Evolutionary conservation across 2,329 filamentous ascomycete species (phyloP), one percentile per base, ranked within the genome.

Genomic region (Trichoderma brevicompactum): DNA sequence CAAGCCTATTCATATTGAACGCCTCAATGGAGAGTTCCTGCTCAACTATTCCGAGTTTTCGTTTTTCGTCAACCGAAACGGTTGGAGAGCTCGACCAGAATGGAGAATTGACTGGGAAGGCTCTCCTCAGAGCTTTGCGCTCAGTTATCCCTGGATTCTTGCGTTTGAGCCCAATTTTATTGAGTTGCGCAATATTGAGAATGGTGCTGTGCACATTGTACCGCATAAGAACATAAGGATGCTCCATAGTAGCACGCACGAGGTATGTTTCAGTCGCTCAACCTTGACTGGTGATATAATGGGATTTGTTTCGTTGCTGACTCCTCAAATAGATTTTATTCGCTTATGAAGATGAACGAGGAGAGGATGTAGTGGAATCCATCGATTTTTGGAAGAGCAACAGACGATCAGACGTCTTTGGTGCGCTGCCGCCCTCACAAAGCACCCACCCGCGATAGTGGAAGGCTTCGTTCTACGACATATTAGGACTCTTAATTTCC

Each of bases 81-180:
- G 95, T 43, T 99, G 95, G 95, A 89, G 95, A 68, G 94, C 94
- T 62, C 86, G 94, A 73, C 93, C 94, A 5, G 95, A 99, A 78
- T 99, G 95, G 95, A 89, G 91, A 72, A 97, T 99, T 74, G 91
- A 94, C 69, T 99, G 95, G 95, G 95, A 99, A 80, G 95, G 95
- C 65, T 92, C 88, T 50, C 95, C 95, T 46, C 90, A 92, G 72
- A 90, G 89, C 65, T 99, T 99, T 78, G 95, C 95, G 1, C 88
- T 98, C 63, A 97, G 93, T 70, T 96, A 96, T 74, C 95, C 95
- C 54, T 99, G 96, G 85, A 97, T 99, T 69, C 82, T 99, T 72
- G 95, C 94, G 0, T 99, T 99, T 76, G 95, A 99, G 79, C 89
- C 93, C 43, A 97, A 95, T 74, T 99, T 99, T 74, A 96, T 99